Conservation (phyloP, 108 stramenopile genomes). For the Skeletonema grethae region DNA sequence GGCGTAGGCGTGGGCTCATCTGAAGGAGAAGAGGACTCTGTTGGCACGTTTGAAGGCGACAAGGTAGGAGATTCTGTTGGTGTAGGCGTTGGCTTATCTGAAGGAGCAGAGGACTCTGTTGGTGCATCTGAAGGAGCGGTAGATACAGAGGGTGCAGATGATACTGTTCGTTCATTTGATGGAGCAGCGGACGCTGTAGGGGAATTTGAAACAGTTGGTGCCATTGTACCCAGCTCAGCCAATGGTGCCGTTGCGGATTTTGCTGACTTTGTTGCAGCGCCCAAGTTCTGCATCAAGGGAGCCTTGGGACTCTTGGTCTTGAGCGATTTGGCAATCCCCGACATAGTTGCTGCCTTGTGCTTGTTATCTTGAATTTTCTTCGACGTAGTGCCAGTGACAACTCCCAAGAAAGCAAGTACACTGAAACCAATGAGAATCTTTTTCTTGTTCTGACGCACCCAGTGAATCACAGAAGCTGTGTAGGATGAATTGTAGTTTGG, state of each 20-base stretch:
- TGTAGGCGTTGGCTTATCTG: neutral
- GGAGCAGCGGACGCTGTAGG: neutral
- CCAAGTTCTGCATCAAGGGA: neutral
- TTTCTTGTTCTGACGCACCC: neutral
- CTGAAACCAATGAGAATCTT: neutral
- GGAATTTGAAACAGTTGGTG: neutral
- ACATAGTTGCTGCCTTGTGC: neutral
- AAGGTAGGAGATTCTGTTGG: neutral
- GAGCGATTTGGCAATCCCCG: neutral
- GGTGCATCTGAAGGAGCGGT: neutral
- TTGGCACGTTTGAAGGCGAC: neutral
- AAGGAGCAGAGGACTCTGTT: neutral
- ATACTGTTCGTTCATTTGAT: neutral
- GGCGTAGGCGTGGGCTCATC: neutral
- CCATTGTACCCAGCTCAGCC: neutral
- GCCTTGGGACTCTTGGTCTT: neutral
- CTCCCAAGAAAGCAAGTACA: neutral
- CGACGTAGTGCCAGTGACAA: neutral
- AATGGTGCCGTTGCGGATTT: neutral
- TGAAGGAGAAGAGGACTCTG: neutral
- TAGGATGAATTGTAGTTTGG: neutral
- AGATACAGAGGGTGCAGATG: conserved; percentile 1
- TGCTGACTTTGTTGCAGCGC: neutral
- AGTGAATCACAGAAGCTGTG: neutral
- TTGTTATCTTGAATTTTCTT: neutral